These are phyloP conservation scores for Trametes maxima DNA, from an alignment of 768 basidiomycete genomes.

Conservation along the genomic window DNA sequence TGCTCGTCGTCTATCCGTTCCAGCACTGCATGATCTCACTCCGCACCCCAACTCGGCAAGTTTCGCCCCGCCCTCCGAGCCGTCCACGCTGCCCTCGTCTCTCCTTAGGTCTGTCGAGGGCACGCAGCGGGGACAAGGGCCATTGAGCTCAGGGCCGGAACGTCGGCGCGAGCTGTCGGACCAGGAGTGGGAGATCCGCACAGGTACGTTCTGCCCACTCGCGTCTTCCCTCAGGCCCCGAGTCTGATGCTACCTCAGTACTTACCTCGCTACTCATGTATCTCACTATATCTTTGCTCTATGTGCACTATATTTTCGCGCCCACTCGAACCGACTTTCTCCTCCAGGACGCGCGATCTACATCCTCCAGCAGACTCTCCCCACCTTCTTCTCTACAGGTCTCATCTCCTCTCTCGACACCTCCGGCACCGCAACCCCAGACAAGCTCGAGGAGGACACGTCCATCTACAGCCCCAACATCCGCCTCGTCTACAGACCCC, in stretches of 20 bases:
- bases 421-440: slow-evolving; percentile 37
- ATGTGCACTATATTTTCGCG: background rate
- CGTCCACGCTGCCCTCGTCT: background rate
- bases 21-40: background rate
- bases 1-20: background rate
- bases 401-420: slow-evolving; percentile 58
- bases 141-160: background rate
- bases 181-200: slow-evolving; percentile 77
- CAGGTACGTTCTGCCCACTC: slow-evolving; percentile 46
- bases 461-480: slow-evolving; percentile 67
- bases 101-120: background rate
- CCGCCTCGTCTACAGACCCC: slow-evolving; percentile 69
- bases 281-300: slow-evolving; percentile 3
- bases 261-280: slow-evolving; percentile 6
- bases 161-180: slow-evolving; percentile 50
- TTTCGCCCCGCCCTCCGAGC: background rate
- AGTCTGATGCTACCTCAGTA: slow-evolving; percentile 35
- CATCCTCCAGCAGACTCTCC: slow-evolving; percentile 68
- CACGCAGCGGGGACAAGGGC: background rate
- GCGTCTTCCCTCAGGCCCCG: slow-evolving; percentile 16
- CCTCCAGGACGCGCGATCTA: slow-evolving; percentile 68
- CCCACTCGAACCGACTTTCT: background rate
- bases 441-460: slow-evolving; percentile 35
- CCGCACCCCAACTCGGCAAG: background rate
- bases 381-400: slow-evolving; percentile 69